These are phyloP conservation scores for Sclerospora graminicola DNA, from an alignment of 352 stramenopile genomes.

Conservation along the genomic window DNA sequence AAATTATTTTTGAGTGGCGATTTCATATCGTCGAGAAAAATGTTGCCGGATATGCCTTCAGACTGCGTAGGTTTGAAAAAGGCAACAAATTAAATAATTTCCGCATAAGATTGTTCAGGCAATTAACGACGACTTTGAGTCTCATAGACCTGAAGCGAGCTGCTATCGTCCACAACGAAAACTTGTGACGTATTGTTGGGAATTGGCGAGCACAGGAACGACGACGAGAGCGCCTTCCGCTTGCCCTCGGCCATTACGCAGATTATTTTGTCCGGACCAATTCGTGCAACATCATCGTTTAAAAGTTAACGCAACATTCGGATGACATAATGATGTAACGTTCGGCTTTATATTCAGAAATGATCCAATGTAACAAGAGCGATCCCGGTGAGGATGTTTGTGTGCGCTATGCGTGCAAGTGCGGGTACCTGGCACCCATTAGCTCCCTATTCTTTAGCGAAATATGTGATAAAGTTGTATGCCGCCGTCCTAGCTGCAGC, in stretches of 20 bases:
- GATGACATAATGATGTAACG: background rate
- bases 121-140: too few species aligned
- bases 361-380: background rate
- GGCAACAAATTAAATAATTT: background rate
- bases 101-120: background rate
- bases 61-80: conserved; percentile 3
- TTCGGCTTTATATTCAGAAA: background rate
- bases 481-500: conserved; percentile 50
- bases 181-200: conserved; percentile 47
- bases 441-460: conserved; percentile 67
- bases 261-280: conserved; percentile 1
- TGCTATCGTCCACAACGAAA: conserved; percentile 37
- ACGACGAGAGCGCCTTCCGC: conserved; percentile 24
- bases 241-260: conserved; percentile 20
- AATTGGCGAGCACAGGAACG: conserved; percentile 64
- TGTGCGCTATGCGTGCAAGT: conserved; percentile 68
- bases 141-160: conserved; percentile 9
- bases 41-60: conserved; percentile 12
- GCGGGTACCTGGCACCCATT: conserved; percentile 50
- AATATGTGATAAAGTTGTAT: conserved; percentile 64
- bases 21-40: conserved; percentile 31
- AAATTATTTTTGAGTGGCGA: conserved; percentile 12
- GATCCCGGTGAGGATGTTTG: conserved; percentile 22
- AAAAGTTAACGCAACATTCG: background rate
- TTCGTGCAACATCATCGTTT: conserved; percentile 3